Conservation (phyloP, 345 rosid genomes). For the Eucalyptus polybractea region DNA sequence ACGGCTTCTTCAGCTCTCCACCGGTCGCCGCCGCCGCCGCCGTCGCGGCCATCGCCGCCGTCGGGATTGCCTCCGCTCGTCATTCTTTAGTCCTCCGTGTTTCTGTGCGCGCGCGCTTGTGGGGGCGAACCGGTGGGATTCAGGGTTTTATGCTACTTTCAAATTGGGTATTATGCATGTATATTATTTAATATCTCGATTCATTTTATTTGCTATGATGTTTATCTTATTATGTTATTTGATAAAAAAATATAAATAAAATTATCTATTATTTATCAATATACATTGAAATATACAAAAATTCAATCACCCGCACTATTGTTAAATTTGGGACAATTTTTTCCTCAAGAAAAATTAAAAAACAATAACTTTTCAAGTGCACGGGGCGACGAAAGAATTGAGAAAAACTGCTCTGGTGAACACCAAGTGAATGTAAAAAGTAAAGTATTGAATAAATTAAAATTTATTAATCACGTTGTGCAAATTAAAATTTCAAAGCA, state of each 20-base stretch:
- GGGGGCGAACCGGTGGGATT: neutral
- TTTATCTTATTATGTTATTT: too few species aligned
- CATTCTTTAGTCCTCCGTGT: neutral
- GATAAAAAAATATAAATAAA: too few species aligned
- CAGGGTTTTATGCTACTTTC: neutral
- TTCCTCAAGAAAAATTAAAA: neutral
- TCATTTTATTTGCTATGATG: too few species aligned
- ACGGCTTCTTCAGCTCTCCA: slow-evolving; percentile 71
- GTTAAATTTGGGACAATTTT: too few species aligned
- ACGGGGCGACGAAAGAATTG: fast-evolving
- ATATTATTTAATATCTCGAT: too few species aligned
- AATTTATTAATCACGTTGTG: fast-evolving
- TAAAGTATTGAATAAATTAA: too few species aligned
- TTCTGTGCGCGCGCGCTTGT: neutral
- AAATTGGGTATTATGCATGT: neutral
- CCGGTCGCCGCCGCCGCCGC: slow-evolving; percentile 3
- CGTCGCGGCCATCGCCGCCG: neutral
- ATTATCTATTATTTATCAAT: too few species aligned
- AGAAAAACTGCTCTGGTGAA: fast-evolving
- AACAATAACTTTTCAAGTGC: too few species aligned
- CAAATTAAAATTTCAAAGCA: too few species aligned
- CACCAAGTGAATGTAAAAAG: neutral
- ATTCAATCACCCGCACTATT: too few species aligned
- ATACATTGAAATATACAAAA: too few species aligned
- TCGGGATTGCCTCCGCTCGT: neutral